Conservation (phyloP, 306 rosid species). For the Trifolium pratense region DNA sequence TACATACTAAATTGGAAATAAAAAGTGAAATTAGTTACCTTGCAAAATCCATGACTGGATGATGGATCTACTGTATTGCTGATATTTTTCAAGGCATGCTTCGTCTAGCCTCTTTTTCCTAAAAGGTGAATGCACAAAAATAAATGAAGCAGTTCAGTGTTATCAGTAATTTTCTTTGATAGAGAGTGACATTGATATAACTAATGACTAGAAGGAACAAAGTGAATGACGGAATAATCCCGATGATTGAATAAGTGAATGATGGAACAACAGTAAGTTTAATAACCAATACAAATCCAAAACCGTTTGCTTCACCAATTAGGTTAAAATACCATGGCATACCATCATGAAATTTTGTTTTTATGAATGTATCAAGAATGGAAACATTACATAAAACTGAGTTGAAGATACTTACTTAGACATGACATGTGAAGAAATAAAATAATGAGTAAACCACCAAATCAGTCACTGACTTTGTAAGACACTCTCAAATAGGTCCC, state of each 20-base stretch:
- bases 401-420: not conserved
- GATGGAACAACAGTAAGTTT: too few species aligned
- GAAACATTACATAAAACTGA: not conserved
- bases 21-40: slow-evolving; percentile 53
- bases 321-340: not conserved
- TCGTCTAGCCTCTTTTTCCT: slow-evolving; percentile 90
- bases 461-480: too few species aligned
- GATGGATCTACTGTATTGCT: slow-evolving; percentile 82
- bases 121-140: slow-evolving; percentile 21
- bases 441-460: too few species aligned
- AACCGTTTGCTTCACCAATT: not conserved
- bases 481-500: too few species aligned
- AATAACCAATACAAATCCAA: not conserved
- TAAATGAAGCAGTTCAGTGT: slow-evolving; percentile 17
- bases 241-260: too few species aligned
- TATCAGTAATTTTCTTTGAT: slow-evolving; percentile 3
- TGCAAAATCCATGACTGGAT: slow-evolving; percentile 95
- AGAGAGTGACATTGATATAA: not conserved
- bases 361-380: not conserved
- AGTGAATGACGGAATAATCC: not conserved
- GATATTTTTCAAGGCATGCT: slow-evolving; percentile 72
- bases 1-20: not conserved
- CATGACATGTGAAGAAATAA: not conserved
- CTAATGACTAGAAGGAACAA: not conserved
- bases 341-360: not conserved